Evolutionary conservation across 331 rosid genomes (phyloP), one percentile per base, ranked within the genome.

Genomic region (Rosa hybrid): DNA sequence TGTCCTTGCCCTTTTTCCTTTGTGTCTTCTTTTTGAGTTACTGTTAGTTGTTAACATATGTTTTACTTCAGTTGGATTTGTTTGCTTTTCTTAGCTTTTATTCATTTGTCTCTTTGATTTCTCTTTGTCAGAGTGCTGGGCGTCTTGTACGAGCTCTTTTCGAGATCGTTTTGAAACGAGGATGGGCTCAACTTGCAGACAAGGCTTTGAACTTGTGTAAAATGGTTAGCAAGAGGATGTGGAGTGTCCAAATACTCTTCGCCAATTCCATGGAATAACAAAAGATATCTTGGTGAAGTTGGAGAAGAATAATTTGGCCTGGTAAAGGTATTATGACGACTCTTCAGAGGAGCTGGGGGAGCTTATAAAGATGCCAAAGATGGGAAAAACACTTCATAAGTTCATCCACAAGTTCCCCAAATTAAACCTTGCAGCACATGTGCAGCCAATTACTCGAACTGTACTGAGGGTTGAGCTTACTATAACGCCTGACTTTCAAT

Each of bases 71-170:
- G 34, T 30, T 30, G 34, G 34, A 30, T 30, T 30, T 30, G 34
- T 30, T 30, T 30, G 34, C 34, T 30, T 30, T 30, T 30, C 34
- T 30, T 30, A 30, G 34, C 34, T 30, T 30, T 30, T 30, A 30
- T 30, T 30, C 34, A 30, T 30, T 30, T 30, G 34, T 30, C 34
- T 30, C 34, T 30, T 30, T 30, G 34, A 30, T 30, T 30, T 30
- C 34, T 30, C 34, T 30, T 30, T 3, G 34, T 30, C 34, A 30
- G 34, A 95, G 97, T 88, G 99, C 98, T 11, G 98, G 97, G 18
- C 96, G 99, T 23, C 99, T 95, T 86, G n/a, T 95, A 84, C 97
- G 98, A 78, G 98, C 99, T 74, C 97, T 95, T 78, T 95, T 95
- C 81, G 98, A 95, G 90, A 93, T 95, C 74, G 97, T 90, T 14